These are phyloP conservation scores for Euphorbia peplus DNA, from an alignment of 345 rosid species.

Conservation along the genomic window DNA sequence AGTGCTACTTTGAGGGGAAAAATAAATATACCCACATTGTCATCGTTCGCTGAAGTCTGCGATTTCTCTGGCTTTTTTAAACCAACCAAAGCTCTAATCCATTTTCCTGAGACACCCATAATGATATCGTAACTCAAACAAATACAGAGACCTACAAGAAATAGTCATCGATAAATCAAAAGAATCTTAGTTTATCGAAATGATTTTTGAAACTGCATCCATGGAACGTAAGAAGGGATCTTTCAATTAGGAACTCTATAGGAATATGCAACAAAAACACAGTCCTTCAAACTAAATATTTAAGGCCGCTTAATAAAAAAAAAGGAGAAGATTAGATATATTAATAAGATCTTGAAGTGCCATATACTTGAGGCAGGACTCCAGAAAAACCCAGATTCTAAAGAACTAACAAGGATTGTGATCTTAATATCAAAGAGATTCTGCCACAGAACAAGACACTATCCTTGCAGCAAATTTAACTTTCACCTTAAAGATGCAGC, in stretches of 20 bases:
- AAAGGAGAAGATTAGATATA: neutral
- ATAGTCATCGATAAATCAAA: conserved; percentile 16
- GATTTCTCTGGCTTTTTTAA: conserved; percentile 73
- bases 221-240: neutral
- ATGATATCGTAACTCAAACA: conserved; percentile 21
- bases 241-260: neutral
- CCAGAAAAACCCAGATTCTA: neutral
- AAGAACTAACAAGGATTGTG: neutral
- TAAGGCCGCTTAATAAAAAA: neutral
- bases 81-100: conserved; percentile 91
- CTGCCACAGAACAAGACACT: neutral
- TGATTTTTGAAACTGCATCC: neutral
- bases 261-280: neutral
- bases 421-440: neutral
- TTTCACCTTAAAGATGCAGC: neutral
- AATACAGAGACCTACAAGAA: conserved; percentile 28
- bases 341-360: too few species aligned
- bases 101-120: conserved; percentile 96
- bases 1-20: neutral
- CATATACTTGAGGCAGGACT: neutral
- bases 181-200: neutral
- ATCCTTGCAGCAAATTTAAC: neutral
- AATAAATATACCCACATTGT: conserved; percentile 47
- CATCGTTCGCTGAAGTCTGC: conserved; percentile 57
- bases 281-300: neutral